phyloP scores from a whole-genome alignment of 2,329 filamentous ascomycete species.

The Xylariaceae sp. region DNA sequence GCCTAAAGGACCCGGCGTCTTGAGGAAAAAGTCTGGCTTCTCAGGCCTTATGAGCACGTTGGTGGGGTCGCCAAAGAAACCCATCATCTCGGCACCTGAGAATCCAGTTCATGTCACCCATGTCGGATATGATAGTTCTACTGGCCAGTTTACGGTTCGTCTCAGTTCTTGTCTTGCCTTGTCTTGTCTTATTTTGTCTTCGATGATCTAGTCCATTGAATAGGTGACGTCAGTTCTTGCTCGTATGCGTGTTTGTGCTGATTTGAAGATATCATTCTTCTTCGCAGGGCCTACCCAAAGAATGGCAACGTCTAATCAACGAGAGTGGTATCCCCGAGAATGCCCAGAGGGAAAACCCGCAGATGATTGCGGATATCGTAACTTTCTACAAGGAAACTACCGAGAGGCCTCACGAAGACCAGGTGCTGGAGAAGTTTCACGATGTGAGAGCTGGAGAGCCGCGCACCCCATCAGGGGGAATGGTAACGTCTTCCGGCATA shows the following conservation, averaged over 20 bases:
- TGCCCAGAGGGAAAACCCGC: slow-evolving; percentile 93
- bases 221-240: slow-evolving; percentile 1
- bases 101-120: slow-evolving; percentile 98
- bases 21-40: slow-evolving; percentile 87
- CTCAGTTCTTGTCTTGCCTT: slow-evolving; percentile 13
- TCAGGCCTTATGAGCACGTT: slow-evolving; percentile 85
- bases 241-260: slow-evolving; percentile 25
- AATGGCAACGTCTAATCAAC: slow-evolving; percentile 96
- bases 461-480: slow-evolving; percentile 53
- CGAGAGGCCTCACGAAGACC: slow-evolving; percentile 79
- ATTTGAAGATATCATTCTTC: slow-evolving; percentile 12
- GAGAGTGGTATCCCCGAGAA: slow-evolving; percentile 96
- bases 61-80: slow-evolving; percentile 85
- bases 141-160: slow-evolving; percentile 92
- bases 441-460: slow-evolving; percentile 72
- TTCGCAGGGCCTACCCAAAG: slow-evolving; percentile 84
- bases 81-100: slow-evolving; percentile 95
- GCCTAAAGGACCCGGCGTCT: slow-evolving; percentile 61
- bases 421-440: slow-evolving; percentile 95
- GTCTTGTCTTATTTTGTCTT: slow-evolving; percentile 8
- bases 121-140: slow-evolving; percentile 95
- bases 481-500: slow-evolving; percentile 58
- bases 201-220: not conserved
- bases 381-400: slow-evolving; percentile 97
- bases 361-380: slow-evolving; percentile 94